phyloP scores from a whole-genome alignment of 2,329 filamentous ascomycete species.

The Clarireedia paspali region DNA sequence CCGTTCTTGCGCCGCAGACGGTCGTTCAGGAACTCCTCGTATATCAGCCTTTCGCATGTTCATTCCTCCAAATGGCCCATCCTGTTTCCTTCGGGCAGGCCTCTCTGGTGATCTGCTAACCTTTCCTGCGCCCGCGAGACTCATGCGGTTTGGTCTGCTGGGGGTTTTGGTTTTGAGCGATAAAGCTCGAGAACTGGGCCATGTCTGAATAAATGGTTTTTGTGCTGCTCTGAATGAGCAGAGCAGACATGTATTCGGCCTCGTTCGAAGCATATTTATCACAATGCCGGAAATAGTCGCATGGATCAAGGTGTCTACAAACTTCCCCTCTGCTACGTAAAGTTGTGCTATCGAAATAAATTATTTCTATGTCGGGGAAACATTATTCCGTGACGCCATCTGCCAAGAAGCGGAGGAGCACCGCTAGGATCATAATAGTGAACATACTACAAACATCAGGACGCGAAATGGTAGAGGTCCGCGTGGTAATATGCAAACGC shows the following conservation, averaged over 20 bases:
- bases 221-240: slow-evolving; percentile 47
- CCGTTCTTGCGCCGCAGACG: slow-evolving; percentile 19
- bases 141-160: slow-evolving; percentile 23
- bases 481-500: too few relatives aligned
- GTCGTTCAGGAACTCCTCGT: slow-evolving; percentile 32
- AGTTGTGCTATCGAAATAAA: not conserved
- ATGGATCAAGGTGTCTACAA: not conserved
- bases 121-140: slow-evolving; percentile 18
- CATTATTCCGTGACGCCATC: not conserved
- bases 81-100: slow-evolving; percentile 34
- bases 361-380: not conserved
- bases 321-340: too few relatives aligned
- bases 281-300: not conserved
- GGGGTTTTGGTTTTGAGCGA: slow-evolving; percentile 9
- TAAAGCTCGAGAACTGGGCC: slow-evolving; percentile 19
- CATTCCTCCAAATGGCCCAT: slow-evolving; percentile 52
- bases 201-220: slow-evolving; percentile 36
- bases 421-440: too few relatives aligned
- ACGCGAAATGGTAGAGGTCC: too few relatives aligned
- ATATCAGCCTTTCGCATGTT: slow-evolving; percentile 44
- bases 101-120: slow-evolving; percentile 17
- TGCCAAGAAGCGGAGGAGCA: too few relatives aligned
- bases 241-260: slow-evolving; percentile 34
- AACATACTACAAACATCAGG: too few relatives aligned
- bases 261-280: slow-evolving; percentile 21